These are phyloP conservation scores for Pneumocystis jirovecii DNA, from an alignment of 1,139 yeast genomes.

Conservation along the genomic window DNA sequence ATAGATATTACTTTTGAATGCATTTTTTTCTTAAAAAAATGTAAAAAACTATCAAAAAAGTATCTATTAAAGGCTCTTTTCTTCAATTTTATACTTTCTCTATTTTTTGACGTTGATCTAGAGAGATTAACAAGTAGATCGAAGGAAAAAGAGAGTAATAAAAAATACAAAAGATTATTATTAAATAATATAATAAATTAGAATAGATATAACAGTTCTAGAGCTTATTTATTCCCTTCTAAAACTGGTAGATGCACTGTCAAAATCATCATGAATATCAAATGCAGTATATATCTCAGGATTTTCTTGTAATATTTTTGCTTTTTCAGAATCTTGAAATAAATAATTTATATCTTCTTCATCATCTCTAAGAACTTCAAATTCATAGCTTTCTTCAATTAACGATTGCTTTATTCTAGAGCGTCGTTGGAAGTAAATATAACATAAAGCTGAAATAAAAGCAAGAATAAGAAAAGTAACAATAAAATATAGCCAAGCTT, in stretches of 20 bases:
- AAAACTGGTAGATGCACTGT: background rate
- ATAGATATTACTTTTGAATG: background rate
- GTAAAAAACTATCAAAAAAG: background rate
- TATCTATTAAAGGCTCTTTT: background rate
- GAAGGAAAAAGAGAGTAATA: background rate
- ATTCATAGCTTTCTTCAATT: background rate
- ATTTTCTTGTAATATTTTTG: background rate
- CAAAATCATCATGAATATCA: background rate
- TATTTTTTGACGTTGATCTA: background rate
- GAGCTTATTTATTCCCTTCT: background rate
- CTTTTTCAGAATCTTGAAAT: background rate
- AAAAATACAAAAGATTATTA: too few species aligned
- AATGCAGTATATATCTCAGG: background rate
- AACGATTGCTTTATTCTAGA: background rate
- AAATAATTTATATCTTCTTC: background rate
- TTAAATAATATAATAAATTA: too few species aligned
- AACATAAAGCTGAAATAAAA: background rate
- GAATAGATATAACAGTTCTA: too few species aligned
- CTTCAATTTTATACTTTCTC: background rate
- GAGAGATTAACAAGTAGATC: background rate
- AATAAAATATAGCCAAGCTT: background rate
- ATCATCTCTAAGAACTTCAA: background rate
- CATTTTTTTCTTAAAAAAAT: background rate
- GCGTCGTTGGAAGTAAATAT: background rate
- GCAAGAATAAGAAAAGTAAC: background rate